These are phyloP conservation scores for Pythium guiyangense DNA, from an alignment of 352 stramenopile species.

Conservation along the genomic window DNA sequence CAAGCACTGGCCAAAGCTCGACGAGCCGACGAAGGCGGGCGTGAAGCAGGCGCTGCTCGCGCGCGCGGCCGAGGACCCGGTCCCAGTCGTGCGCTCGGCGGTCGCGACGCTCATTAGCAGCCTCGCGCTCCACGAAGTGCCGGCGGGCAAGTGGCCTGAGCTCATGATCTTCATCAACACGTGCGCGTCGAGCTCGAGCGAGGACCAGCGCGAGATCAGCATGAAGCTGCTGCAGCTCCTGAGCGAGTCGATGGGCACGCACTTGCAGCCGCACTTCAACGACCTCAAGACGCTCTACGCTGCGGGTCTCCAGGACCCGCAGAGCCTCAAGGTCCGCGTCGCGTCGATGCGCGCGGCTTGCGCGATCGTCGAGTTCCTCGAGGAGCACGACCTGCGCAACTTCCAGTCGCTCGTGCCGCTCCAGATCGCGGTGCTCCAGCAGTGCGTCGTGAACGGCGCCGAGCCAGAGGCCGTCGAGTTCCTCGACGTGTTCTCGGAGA, in stretches of 20 bases:
- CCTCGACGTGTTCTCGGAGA: conserved; percentile 83
- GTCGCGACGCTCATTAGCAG: conserved; percentile 81
- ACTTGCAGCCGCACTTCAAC: conserved; percentile 77
- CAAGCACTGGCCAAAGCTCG: conserved; percentile 91
- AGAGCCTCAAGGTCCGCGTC: conserved; percentile 81
- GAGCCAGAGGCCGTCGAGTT: conserved; percentile 84
- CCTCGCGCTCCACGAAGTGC: conserved; percentile 76
- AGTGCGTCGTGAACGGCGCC: conserved; percentile 72
- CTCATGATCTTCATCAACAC: conserved; percentile 94
- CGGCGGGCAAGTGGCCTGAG: conserved; percentile 85
- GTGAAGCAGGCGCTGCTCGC: conserved; percentile 89
- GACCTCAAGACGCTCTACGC: conserved; percentile 79
- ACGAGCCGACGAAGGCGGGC: conserved; percentile 61
- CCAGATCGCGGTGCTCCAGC: conserved; percentile 84
- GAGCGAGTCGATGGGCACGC: conserved; percentile 89
- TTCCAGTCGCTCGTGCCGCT: conserved; percentile 78
- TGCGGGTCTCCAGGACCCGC: conserved; percentile 65
- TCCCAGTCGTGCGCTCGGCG: conserved; percentile 84
- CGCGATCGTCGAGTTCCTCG: conserved; percentile 75
- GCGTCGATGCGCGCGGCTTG: conserved; percentile 77
- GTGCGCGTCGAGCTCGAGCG: conserved; percentile 71
- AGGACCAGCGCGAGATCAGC: conserved; percentile 87
- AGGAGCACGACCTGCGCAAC: conserved; percentile 59
- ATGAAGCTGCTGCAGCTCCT: conserved; percentile 94
- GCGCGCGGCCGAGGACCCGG: conserved; percentile 82